Conservation (phyloP, 2,329 filamentous ascomycete species). For the Exophiala calicioides region DNA sequence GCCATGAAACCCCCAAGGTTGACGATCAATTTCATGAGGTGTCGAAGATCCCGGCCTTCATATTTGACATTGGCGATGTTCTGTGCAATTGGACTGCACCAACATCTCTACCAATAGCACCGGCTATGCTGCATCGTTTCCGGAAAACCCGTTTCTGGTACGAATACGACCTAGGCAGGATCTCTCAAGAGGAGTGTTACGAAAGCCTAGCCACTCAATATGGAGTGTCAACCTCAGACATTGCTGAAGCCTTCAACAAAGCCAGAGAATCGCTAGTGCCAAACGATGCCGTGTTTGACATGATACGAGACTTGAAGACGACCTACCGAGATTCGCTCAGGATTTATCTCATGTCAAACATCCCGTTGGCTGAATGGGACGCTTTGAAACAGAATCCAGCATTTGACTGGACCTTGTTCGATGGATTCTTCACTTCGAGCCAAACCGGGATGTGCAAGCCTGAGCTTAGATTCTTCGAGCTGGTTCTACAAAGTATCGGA, state of each 20-base stretch:
- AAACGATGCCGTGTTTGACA: slow-evolving; percentile 7
- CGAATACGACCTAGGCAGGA: slow-evolving; percentile 9
- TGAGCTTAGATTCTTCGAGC: slow-evolving; percentile 10
- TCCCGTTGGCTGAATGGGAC: slow-evolving; percentile 10
- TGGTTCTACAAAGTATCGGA: slow-evolving; percentile 3
- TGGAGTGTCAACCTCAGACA: slow-evolving; percentile 1
- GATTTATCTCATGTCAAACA: slow-evolving; percentile 12
- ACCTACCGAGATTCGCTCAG: slow-evolving; percentile 5
- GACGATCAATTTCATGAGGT: not conserved
- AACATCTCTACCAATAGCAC: slow-evolving; percentile 3
- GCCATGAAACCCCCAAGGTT: not conserved
- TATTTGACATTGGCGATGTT: slow-evolving; percentile 10
- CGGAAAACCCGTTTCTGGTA: slow-evolving; percentile 12
- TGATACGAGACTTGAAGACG: slow-evolving; percentile 4
- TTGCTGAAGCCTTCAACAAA: slow-evolving; percentile 9
- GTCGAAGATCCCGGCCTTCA: slow-evolving; percentile 4
- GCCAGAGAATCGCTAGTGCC: slow-evolving; percentile 6
- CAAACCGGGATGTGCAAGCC: slow-evolving; percentile 10
- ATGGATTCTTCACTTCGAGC: slow-evolving; percentile 10
- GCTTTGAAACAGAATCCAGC: slow-evolving; percentile 1
- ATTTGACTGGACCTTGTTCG: slow-evolving; percentile 10
- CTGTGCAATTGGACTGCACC: slow-evolving; percentile 11
- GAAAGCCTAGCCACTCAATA: slow-evolving; percentile 3
- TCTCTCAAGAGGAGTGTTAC: slow-evolving; percentile 11
- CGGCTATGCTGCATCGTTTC: slow-evolving; percentile 10